Percentiles rank a stretch among this genome's conserved stretches.
phyloP scores from a whole-genome alignment of 257 asterid genomes.

The Ajuga chamaepitys region DNA sequence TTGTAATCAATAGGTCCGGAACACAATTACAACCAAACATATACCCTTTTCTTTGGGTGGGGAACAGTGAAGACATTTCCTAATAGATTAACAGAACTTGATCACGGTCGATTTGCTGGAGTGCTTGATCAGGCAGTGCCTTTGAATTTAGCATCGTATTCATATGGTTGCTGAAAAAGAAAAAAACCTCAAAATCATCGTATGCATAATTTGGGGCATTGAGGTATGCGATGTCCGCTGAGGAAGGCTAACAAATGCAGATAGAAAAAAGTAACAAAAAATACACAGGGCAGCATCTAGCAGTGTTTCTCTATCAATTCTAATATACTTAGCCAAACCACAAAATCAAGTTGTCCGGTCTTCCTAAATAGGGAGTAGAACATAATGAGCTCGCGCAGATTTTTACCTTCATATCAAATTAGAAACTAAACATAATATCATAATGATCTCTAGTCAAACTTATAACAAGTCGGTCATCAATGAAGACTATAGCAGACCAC shows the following conservation, averaged over 20 bases:
- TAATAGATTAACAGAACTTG: neutral
- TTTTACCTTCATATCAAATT: neutral
- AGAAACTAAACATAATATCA: neutral
- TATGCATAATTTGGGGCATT: neutral
- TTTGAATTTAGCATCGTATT: conserved; percentile 94
- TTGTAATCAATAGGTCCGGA: neutral
- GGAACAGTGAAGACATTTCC: neutral
- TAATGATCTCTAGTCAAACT: neutral
- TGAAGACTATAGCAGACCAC: no score
- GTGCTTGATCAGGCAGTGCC: conserved; percentile 45
- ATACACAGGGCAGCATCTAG: no score
- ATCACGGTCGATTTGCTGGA: neutral
- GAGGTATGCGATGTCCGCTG: neutral
- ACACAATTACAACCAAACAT: neutral
- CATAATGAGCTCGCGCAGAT: neutral
- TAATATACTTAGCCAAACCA: no score
- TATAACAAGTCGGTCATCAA: neutral
- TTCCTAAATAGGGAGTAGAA: neutral
- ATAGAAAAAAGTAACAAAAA: no score
- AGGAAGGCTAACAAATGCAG: no score
- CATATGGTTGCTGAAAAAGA: conserved; percentile 85
- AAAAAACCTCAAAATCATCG: neutral
- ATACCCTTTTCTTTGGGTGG: neutral
- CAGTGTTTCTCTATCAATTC: no score
- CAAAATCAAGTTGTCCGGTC: no score